Base-by-base conservation (phyloP, 1,139 yeast species). In the Hemisphaericaspora xylanilytica region DNA sequence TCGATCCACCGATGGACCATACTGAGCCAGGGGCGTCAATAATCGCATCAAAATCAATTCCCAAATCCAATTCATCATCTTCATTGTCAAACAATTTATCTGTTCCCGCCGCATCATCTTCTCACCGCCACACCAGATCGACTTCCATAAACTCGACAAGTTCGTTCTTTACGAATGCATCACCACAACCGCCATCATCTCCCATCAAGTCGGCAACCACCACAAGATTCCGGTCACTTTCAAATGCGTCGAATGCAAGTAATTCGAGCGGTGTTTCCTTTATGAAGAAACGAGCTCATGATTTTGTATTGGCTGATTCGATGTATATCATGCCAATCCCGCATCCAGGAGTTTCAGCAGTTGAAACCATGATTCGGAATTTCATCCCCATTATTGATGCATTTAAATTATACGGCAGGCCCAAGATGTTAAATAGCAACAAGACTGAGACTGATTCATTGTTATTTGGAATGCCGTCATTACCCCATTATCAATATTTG, bases 301-400 rank as follows among this genome's bases (percentile, higher is more conserved):
- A 56, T 39, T 75, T 59, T 50, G 71, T 55, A 22, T 59, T 49
- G 35, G 65, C 67, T 39, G 58, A 58, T 51, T 74, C 52, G 56
- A 61, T 65, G 48, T 78, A 62, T 54, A 61, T 78, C 44, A 74
- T 78, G 67, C 82, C 83, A 2, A 67, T 65, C 24, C 46, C 73
- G 7, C 83, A 78, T 51, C 78, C 81, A 0, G 79, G 80, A 11
- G 81, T 78, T 10, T 61, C 65, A 29, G 75, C 76, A n/a, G 61
- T 71, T 20, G 82, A 78, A 53, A 78, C 78, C 24, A 76, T 77
- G 81, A 63, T 78, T 34, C 61, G 83, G 41, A 64, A 73, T 50
- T 65, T 72, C 40, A 66, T 78, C 34, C 81, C 78, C 38, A 65
- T 75, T 15, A 63, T 77, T 52, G 81, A 78, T 52, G 61, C 78